Conservation (phyloP, 768 basidiomycete species). For the Macrolepiota albuminosa region DNA sequence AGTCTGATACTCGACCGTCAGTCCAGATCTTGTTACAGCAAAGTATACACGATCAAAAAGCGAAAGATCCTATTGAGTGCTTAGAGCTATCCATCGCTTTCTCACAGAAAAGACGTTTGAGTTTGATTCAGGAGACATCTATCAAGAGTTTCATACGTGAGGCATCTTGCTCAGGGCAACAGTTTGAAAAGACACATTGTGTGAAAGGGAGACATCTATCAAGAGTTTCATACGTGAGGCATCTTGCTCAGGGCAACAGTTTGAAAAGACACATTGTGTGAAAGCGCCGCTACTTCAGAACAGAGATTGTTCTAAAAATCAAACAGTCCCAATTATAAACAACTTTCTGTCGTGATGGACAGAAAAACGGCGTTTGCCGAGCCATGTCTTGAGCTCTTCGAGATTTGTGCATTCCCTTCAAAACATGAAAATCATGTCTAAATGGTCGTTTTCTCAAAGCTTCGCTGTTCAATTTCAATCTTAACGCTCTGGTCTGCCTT, state of each 20-base stretch:
- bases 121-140: neutral
- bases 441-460: conserved; percentile 43
- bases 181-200: neutral
- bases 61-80: neutral
- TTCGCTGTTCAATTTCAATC: conserved; percentile 50
- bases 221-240: neutral
- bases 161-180: neutral
- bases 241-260: neutral
- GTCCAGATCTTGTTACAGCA: neutral
- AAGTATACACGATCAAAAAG: neutral
- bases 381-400: neutral
- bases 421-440: conserved; percentile 10
- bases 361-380: neutral
- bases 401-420: neutral
- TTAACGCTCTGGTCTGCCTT: conserved; percentile 43
- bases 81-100: neutral
- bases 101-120: neutral
- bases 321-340: neutral
- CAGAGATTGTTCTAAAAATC: neutral
- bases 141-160: neutral
- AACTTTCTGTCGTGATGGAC: too few relatives aligned
- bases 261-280: neutral
- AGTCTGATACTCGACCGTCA: neutral
- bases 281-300: neutral
- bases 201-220: neutral